Evolutionary conservation across 257 asterid species (phyloP).

Genomic region (Rubia yunnanensis): DNA sequence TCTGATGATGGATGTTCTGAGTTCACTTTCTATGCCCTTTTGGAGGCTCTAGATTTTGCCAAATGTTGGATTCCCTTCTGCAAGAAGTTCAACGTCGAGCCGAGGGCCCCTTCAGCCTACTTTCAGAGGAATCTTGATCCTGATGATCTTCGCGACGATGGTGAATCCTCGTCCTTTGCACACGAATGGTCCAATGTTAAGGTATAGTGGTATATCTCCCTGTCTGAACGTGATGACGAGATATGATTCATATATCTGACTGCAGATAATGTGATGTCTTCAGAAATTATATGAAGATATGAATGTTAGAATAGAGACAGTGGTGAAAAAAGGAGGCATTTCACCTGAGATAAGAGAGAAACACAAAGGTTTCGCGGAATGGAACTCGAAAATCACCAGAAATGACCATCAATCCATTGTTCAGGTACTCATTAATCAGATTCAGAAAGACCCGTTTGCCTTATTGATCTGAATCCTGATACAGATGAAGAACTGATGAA

Average conservation of each 20-base stretch:
- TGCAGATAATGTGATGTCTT: neutral
- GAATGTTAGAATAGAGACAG: constrained; percentile 42
- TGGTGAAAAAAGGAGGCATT: constrained; percentile 24
- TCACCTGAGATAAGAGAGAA: constrained; percentile 27
- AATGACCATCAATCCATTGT: constrained; percentile 71
- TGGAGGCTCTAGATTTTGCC: constrained; percentile 37
- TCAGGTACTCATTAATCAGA: constrained; percentile 31
- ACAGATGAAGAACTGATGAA: neutral
- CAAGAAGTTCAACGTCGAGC: constrained; percentile 41
- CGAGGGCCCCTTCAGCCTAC: constrained; percentile 37
- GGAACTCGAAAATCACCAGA: constrained; percentile 38
- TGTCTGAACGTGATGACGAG: neutral
- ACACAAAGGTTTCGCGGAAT: constrained; percentile 58
- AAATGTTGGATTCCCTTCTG: constrained; percentile 48
- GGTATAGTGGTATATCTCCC: constrained; percentile 17
- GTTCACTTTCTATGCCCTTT: constrained; percentile 41
- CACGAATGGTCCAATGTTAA: constrained; percentile 28
- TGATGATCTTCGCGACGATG: neutral
- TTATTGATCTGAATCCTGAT: neutral
- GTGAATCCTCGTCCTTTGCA: constrained; percentile 13
- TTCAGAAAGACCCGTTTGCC: too few species aligned
- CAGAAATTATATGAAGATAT: constrained; percentile 64
- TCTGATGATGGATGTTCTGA: constrained; percentile 60
- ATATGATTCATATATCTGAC: neutral
- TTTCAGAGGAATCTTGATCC: constrained; percentile 15